Evolutionary conservation across 768 basidiomycete species (phyloP).

Genomic region (Leccinellum albellum): DNA sequence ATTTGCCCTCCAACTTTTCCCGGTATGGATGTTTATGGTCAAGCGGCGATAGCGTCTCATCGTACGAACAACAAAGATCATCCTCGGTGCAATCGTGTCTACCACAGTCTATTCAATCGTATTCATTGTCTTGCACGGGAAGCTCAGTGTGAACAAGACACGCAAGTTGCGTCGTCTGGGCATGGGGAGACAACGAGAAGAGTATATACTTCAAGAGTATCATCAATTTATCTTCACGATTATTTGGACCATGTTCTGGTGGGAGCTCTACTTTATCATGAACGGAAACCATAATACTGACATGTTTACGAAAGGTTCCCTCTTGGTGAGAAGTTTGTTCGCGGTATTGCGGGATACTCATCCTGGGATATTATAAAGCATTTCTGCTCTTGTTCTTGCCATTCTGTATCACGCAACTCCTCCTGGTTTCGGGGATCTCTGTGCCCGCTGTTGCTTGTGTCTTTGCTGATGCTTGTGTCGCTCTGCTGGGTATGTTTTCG

Average conservation of each 20-base stretch:
- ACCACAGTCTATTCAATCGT: conserved; percentile 56
- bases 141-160: conserved; percentile 47
- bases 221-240: conserved; percentile 59
- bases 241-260: conserved; percentile 71
- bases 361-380: conserved; percentile 35
- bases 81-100: conserved; percentile 53
- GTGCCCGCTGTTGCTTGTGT: conserved; percentile 47
- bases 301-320: conserved; percentile 46
- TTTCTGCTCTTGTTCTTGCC: conserved; percentile 60
- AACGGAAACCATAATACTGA: conserved; percentile 9
- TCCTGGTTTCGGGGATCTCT: conserved; percentile 43
- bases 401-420: conserved; percentile 48
- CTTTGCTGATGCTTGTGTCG: conserved; percentile 50
- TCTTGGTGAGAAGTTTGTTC: conserved; percentile 40
- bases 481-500: conserved; percentile 46
- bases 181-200: conserved; percentile 45
- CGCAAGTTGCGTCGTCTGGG: conserved; percentile 49
- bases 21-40: conserved; percentile 39
- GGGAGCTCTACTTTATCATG: conserved; percentile 17
- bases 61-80: conserved; percentile 40
- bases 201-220: conserved; percentile 46
- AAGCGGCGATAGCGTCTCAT: not conserved
- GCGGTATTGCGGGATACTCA: not conserved
- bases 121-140: conserved; percentile 60
- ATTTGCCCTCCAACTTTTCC: conserved; percentile 57